Base-by-base conservation (phyloP, 306 rosid species). In the Ormosia emarginata region DNA sequence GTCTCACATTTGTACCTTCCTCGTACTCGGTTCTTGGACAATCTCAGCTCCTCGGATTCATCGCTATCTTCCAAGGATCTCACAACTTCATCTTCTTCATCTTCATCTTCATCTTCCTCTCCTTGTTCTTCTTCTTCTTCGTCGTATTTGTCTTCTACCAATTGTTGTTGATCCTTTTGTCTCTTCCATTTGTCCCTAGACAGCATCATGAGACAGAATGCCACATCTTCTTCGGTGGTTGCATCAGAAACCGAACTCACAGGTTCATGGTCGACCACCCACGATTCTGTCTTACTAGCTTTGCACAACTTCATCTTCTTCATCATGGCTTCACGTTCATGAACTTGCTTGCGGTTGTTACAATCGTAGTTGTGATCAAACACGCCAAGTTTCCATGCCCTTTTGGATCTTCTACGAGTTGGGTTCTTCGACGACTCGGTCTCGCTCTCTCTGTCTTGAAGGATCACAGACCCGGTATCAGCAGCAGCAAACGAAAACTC, bases 1-100 rank as follows among this genome's bases (percentile, higher is more conserved):
- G 99, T 93, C 67, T 95, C 99, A n/a, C 99, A 95, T 87, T 90
- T 92, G 86, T 93, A 93, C 74, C 86, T 95, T 3, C 93, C 93
- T 11, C 85, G 68, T 2, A 58, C 50, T 53, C 81, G 66, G 43
- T 68, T 37, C 73, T 81, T 93, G 2, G 70, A 8, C 5, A 55
- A 33, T 74, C 91, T 89, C 41, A 84, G 43, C 34, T 84, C 93
- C 85, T 88, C 91, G 5, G 81, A 91, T 76, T 86, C 94, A 43
- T 33, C 78, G 67, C 67, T 83, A 8, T 89, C 90, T 2, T 88
- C 89, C 0, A 85, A 84, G 0, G 77, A 82, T 2, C 86, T 90
- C 3, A 87, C 86, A 0, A 46, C 79, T 3, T 85, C 87, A 0
- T 79, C 80, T 0, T 79, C 63, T 0, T 83, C 88, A 0, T 86